These are phyloP conservation scores for Chrysosporium queenslandicum DNA, from an alignment of 2,329 filamentous ascomycete species.

Conservation along the genomic window DNA sequence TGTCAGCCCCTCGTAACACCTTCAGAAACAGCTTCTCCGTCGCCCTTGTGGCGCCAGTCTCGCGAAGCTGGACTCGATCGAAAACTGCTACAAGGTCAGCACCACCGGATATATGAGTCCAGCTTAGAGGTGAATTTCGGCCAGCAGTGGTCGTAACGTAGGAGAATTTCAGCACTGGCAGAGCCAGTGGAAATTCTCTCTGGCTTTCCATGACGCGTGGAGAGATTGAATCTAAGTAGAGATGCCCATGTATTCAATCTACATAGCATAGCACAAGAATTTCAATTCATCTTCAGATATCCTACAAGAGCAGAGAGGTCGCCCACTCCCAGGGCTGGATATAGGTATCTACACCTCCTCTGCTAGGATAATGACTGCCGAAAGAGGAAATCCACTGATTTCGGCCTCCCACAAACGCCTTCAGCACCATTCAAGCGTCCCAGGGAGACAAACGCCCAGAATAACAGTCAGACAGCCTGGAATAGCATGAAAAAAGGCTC, in stretches of 20 bases:
- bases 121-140: conserved; percentile 33
- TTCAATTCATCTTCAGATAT: neutral
- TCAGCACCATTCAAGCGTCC: too few species aligned
- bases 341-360: too few species aligned
- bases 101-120: conserved; percentile 36
- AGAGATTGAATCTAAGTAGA: neutral
- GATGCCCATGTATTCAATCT: neutral
- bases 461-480: too few species aligned
- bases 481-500: too few species aligned
- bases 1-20: conserved; percentile 27
- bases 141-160: conserved; percentile 32
- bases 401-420: too few species aligned
- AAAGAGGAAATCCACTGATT: too few species aligned
- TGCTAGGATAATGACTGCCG: too few species aligned
- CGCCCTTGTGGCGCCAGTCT: conserved; percentile 7
- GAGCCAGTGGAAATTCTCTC: conserved; percentile 3
- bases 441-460: too few species aligned
- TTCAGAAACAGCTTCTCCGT: conserved; percentile 26
- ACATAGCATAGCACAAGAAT: neutral
- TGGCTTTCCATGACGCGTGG: neutral
- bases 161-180: conserved; percentile 35
- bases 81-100: conserved; percentile 30
- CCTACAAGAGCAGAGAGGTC: neutral
- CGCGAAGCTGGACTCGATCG: conserved; percentile 21
- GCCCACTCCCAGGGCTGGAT: too few species aligned